Base-by-base conservation (phyloP, 148 eudicot species). In the Chenopodium suecicum region DNA sequence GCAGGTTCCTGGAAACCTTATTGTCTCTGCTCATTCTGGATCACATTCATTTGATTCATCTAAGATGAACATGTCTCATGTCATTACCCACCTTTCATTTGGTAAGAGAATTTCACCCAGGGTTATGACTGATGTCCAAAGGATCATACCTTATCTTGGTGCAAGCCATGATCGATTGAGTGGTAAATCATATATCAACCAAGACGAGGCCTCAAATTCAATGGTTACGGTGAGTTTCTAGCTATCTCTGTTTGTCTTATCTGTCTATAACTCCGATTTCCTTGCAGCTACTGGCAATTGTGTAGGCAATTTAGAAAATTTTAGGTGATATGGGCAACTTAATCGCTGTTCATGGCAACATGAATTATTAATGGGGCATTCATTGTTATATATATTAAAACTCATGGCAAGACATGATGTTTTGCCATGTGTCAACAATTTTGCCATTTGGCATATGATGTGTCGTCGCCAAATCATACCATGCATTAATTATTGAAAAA, bases 11-110 rank as follows among this genome's bases (percentile, higher is more conserved):
- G 99, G 99, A 63, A 90, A 91, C 84, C 97, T 96, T 80, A 81
- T 94, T 70, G 88, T 96, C 80, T 91, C 97, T 70, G 97, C 99
- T 87, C 98, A 83, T 71, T 96, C 98, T 76, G 95, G 86, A 78
- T 77, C 95, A 75, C 99, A 96, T 88, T 96, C 99, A n/a, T 96
- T 96, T 90, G 98, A 96, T 89, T 93, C 92, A 84, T 89, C 95
- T 60, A 87, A 84, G 90, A 96, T 96, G 95, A 96, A 96, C 86
- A 87, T 96, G 93, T 96, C 98, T 25, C 98, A 94, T 84, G 76
- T 87, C 66, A 84, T 96, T 79, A 82, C 90, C 72, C 92, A 90
- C 80, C 87, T 94, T 74, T 88, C 95, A 67, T 96, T 96, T 82
- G 99, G 99, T 46, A 90, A 88, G 89, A 91, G 65, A 82, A 82